Conservation (phyloP, 202 grass and related monocot species). For the Setaria viridis region DNA sequence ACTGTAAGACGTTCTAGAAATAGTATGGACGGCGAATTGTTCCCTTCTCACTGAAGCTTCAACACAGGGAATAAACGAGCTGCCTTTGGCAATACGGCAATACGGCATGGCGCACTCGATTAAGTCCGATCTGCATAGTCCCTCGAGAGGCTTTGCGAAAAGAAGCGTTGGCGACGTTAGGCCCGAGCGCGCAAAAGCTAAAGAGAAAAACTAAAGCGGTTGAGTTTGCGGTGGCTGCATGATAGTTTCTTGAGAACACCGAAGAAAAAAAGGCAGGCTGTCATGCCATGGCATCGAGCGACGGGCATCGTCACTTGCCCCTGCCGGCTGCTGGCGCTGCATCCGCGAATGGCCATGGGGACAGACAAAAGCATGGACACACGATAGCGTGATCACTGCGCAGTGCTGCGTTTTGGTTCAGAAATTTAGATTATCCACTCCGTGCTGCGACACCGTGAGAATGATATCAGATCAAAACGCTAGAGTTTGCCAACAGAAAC, state of each 20-base stretch:
- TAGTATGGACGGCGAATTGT: background rate
- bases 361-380: background rate
- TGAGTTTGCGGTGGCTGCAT: conserved; percentile 36
- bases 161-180: conserved; percentile 41
- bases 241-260: conserved; percentile 51
- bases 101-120: conserved; percentile 47
- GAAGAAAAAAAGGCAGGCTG: background rate
- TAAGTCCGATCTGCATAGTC: conserved; percentile 43
- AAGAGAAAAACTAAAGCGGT: conserved; percentile 38
- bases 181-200: conserved; percentile 31
- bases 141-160: conserved; percentile 49
- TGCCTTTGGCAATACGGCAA: conserved; percentile 52
- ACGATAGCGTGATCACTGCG: background rate
- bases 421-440: background rate
- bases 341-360: conserved; percentile 10
- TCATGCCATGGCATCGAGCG: conserved; percentile 41
- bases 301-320: conserved; percentile 34
- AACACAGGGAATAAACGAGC: background rate
- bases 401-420: background rate
- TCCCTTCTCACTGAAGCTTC: conserved; percentile 3
- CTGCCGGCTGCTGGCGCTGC: conserved; percentile 31
- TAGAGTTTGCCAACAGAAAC: background rate
- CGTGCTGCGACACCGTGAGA: background rate
- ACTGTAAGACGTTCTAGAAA: background rate
- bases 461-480: background rate